Evolutionary conservation across 2,329 filamentous ascomycete genomes (phyloP).

Genomic region (Tolypocladium pustulatum): DNA sequence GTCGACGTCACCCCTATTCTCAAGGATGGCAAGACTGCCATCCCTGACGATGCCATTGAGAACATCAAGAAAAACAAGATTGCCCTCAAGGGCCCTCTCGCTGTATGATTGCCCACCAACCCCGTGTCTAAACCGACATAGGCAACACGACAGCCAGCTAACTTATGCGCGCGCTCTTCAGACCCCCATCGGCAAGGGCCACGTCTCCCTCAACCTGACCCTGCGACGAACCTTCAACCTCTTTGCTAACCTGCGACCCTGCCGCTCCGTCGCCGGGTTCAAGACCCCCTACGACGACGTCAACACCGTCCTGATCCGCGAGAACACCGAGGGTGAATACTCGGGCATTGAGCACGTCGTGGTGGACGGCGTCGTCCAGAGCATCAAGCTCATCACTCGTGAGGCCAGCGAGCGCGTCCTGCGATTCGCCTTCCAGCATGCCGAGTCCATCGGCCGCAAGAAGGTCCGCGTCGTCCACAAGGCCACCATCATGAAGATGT

Average conservation of each 20-base stretch:
- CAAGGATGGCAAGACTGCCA: slow-evolving; percentile 91
- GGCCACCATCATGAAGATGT: slow-evolving; percentile 99
- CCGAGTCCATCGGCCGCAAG: slow-evolving; percentile 81
- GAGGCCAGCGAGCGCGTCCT: slow-evolving; percentile 93
- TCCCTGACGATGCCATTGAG: slow-evolving; percentile 83
- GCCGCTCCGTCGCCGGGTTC: slow-evolving; percentile 92
- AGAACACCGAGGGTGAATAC: slow-evolving; percentile 99
- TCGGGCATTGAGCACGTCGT: slow-evolving; percentile 98
- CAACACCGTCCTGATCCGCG: slow-evolving; percentile 93
- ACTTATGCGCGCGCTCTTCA: slow-evolving; percentile 20
- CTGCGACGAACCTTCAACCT: slow-evolving; percentile 99
- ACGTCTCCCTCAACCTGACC: slow-evolving; percentile 97
- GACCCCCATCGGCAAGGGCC: slow-evolving; percentile 96
- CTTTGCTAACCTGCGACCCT: slow-evolving; percentile 97
- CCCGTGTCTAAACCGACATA: neutral
- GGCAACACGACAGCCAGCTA: neutral
- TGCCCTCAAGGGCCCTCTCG: slow-evolving; percentile 94
- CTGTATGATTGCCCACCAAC: slow-evolving; percentile 45
- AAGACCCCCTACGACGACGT: slow-evolving; percentile 98
- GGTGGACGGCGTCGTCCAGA: slow-evolving; percentile 95
- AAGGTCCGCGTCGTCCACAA: slow-evolving; percentile 99
- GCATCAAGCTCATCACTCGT: slow-evolving; percentile 97
- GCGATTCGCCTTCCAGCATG: slow-evolving; percentile 97
- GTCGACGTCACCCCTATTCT: slow-evolving; percentile 91
- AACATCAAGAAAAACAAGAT: slow-evolving; percentile 95